phyloP scores from a whole-genome alignment of 495 filamentous ascomycete genomes.

The Talaromyces ruber region DNA sequence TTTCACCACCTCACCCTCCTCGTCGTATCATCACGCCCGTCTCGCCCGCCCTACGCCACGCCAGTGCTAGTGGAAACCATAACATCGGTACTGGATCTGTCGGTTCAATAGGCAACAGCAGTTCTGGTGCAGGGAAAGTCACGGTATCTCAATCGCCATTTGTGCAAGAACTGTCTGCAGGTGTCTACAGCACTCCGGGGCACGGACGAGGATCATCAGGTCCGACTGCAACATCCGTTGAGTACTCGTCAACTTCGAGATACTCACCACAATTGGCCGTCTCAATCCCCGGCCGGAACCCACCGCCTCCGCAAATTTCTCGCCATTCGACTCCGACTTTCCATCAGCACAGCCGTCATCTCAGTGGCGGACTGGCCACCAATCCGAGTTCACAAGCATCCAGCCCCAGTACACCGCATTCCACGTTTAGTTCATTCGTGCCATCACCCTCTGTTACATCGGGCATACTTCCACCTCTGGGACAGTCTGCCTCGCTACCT shows the following conservation, averaged over 20 bases:
- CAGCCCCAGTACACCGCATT: constrained; percentile 47
- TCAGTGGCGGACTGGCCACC: constrained; percentile 32
- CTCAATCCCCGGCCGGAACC: constrained; percentile 17
- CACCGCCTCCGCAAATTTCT: constrained; percentile 24
- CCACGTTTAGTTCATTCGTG: constrained; percentile 39
- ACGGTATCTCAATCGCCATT: constrained; percentile 40
- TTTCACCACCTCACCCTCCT: constrained; percentile 26
- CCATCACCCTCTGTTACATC: constrained; percentile 31
- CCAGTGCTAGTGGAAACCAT: constrained; percentile 17
- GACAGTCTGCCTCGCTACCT: constrained; percentile 16
- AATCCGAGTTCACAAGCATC: constrained; percentile 42
- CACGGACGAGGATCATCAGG: constrained; percentile 12
- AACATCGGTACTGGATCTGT: not conserved
- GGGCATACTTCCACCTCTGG: constrained; percentile 11
- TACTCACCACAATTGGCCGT: constrained; percentile 19
- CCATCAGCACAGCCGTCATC: constrained; percentile 24
- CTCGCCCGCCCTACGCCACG: constrained; percentile 47
- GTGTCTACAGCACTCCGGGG: constrained; percentile 16
- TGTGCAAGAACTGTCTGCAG: constrained; percentile 24
- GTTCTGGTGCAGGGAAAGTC: constrained; percentile 32
- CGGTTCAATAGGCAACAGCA: too few species aligned
- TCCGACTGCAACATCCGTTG: not conserved
- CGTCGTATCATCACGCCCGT: constrained; percentile 56
- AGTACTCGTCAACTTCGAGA: constrained; percentile 16
- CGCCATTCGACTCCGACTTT: constrained; percentile 32